Evolutionary conservation across 225 moss, liverwort and hornwort genomes (phyloP).

Genomic region (Climacium dendroides): DNA sequence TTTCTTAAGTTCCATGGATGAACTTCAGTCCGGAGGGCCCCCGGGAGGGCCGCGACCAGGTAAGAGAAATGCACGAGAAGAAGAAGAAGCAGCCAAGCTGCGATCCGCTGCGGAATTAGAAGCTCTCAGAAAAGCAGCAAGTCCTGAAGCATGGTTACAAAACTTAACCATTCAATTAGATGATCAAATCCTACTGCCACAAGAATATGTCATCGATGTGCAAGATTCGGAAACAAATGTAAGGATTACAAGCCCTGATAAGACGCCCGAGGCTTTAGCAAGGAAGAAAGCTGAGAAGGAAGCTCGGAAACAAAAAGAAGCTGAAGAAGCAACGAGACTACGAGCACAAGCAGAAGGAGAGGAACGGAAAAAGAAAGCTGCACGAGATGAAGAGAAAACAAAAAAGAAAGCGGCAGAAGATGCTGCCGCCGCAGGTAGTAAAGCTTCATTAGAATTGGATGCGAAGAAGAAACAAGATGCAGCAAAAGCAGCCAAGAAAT

Average conservation of each 20-base stretch:
- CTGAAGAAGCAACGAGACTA: not conserved
- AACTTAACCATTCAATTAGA: not conserved
- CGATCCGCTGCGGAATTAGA: not conserved
- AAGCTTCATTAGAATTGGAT: not conserved
- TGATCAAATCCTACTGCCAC: not conserved
- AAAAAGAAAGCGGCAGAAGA: not conserved
- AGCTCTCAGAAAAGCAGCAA: not conserved
- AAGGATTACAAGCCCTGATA: not conserved
- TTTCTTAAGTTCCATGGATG: not conserved
- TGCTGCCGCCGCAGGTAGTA: too few species aligned
- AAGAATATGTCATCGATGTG: not conserved
- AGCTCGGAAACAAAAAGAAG: not conserved
- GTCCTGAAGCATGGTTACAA: not conserved
- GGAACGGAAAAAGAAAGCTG: not conserved
- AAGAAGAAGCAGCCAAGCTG: not conserved
- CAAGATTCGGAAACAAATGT: not conserved
- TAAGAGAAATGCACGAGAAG: not conserved
- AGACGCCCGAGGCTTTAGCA: not conserved
- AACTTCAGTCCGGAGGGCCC: not conserved
- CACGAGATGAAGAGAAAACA: not conserved
- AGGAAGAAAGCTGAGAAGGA: not conserved
- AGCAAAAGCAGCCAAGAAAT: too few species aligned
- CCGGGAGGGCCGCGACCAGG: too few species aligned
- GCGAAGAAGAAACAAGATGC: not conserved
- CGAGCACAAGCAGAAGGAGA: not conserved